Conservation (phyloP, 2,329 filamentous ascomycete genomes). For the Microascus cirrosus region DNA sequence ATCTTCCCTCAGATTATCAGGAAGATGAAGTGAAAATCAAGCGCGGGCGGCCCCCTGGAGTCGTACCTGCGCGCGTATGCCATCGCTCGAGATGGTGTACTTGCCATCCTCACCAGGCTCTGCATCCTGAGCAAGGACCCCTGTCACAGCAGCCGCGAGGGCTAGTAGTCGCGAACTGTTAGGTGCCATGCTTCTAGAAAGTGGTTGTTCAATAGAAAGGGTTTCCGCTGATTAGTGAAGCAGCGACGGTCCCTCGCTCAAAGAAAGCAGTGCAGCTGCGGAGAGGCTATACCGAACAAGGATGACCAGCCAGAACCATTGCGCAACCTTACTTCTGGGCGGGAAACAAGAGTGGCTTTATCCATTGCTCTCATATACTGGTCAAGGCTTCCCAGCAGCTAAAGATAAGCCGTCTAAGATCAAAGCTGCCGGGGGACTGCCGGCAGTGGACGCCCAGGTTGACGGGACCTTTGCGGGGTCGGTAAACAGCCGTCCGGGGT, state of each 20-base stretch:
- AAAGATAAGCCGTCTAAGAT: not conserved
- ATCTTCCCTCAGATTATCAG: not conserved
- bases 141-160: not conserved
- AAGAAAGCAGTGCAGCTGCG: not conserved
- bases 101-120: constrained; percentile 18
- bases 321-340: not conserved
- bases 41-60: constrained; percentile 6
- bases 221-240: not conserved
- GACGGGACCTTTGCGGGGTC: not conserved
- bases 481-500: not conserved
- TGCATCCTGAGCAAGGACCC: constrained; percentile 1
- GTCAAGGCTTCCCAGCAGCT: not conserved
- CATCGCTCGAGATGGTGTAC: constrained; percentile 21
- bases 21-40: constrained; percentile 13
- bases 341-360: not conserved
- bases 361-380: not conserved
- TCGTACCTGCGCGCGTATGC: constrained; percentile 27
- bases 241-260: not conserved
- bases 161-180: not conserved
- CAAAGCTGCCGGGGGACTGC: not conserved
- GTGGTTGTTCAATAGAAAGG: not conserved
- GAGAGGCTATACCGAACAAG: not conserved
- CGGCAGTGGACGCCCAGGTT: not conserved
- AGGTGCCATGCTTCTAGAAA: not conserved
- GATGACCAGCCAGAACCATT: not conserved